These are phyloP conservation scores for Persicaria tinctoria DNA, from an alignment of 148 eudicot genomes.

Conservation along the genomic window DNA sequence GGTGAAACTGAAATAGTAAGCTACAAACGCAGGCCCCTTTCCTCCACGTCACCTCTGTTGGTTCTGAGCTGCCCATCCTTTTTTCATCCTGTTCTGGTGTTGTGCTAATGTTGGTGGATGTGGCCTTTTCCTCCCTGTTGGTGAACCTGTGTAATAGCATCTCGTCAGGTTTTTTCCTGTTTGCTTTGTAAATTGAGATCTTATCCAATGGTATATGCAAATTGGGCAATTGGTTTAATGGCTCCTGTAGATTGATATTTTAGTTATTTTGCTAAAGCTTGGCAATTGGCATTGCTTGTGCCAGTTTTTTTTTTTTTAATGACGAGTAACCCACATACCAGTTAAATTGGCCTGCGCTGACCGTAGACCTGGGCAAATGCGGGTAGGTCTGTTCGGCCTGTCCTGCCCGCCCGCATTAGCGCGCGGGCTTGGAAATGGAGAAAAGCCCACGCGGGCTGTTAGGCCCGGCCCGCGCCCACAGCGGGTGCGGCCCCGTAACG, in stretches of 20 bases:
- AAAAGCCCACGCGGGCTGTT: no score
- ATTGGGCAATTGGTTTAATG: slow-evolving; percentile 9
- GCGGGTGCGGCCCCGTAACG: no score
- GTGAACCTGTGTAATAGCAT: slow-evolving; percentile 18
- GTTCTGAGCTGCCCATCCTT: neutral
- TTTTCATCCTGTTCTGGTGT: slow-evolving; percentile 11
- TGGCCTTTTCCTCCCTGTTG: neutral
- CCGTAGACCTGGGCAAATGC: no score
- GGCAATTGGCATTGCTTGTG: neutral
- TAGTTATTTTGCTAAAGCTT: neutral
- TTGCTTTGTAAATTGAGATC: slow-evolving; percentile 7
- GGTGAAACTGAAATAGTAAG: neutral
- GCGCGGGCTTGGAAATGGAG: no score
- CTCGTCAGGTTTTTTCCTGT: slow-evolving; percentile 1
- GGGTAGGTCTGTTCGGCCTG: no score
- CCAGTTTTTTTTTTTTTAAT: neutral
- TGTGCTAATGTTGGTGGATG: slow-evolving; percentile 19
- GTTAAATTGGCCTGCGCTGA: no score
- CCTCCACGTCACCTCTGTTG: neutral
- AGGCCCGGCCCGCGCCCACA: no score
- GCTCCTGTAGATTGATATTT: neutral
- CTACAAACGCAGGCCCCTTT: neutral
- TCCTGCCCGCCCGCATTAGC: no score
- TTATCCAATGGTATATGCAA: slow-evolving; percentile 10
- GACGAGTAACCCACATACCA: no score